Base-by-base conservation (phyloP, 108 stramenopile species). In the Craspedostauros australis region DNA sequence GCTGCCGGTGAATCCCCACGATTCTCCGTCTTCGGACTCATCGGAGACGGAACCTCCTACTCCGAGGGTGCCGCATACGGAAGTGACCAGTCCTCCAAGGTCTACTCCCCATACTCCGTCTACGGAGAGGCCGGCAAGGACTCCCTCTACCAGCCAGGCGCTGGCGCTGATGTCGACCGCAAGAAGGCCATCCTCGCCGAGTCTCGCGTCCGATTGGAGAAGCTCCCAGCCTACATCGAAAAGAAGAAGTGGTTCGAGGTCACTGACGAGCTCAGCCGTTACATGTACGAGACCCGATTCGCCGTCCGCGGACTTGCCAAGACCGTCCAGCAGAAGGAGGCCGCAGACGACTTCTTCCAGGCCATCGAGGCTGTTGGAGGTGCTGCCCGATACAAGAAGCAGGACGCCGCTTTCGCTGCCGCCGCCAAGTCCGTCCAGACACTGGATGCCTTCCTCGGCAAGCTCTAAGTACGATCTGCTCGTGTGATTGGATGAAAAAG, bases 211-310 rank as follows among this genome's bases (percentile, higher is more conserved):
- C 89, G 89, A 59, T 76, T 91, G 40, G 12, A 38, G 20, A 72
- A 68, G 25, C 50, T 91, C 26, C 76, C 78, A 25, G 75, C 50
- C 37, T 91, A 85, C 77, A 64, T 79, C 61, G 79, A 62, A 38
- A 82, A 70, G 75, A 82, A 79, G 66, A 54, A 86, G 62, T 91
- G 89, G 89, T 87, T 77, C 83, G 76, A 91, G 38, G 89, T 91
- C 55, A 73, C 55, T 37, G 67, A 75, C 46, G 89, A 91, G 63
- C 74, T 91, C 61, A 72, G 67, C 67, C 85, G 89, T 54, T 91
- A 85, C 83, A 91, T 91, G 89, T 84, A 86, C 73, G 89, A 91
- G 58, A 91, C 89, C 62, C 89, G 89, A 72, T 76, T 70, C 28
- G 85, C 89, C 59, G 72, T 84, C 65, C 62, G 57, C 33, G 64